A percentile compares a stretch with the other conserved stretches of the same genome.
phyloP scores from a whole-genome alignment of 805 yeast species.

The Starmerella riodocensis region DNA sequence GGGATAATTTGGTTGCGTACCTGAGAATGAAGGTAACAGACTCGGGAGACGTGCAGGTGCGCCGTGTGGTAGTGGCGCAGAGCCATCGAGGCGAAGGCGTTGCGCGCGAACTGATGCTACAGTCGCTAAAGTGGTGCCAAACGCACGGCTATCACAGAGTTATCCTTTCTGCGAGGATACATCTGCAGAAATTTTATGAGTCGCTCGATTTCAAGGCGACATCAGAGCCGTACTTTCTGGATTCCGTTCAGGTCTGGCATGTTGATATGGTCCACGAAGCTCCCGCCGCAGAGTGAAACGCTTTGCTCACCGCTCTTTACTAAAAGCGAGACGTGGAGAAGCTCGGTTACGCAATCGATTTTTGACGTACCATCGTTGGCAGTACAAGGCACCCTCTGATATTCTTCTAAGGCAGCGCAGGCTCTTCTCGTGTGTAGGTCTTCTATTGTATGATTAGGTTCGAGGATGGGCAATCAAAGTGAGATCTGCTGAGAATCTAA shows the following conservation, averaged over 20 bases:
- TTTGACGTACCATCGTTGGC: too few relatives aligned
- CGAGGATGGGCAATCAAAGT: too few relatives aligned
- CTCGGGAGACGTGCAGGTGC: slow-evolving; percentile 3
- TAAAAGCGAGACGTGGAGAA: too few relatives aligned
- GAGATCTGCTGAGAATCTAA: too few relatives aligned
- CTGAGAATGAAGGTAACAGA: slow-evolving; percentile 5
- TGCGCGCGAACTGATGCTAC: slow-evolving; percentile 11
- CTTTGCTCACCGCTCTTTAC: too few relatives aligned
- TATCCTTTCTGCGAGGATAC: slow-evolving; percentile 16
- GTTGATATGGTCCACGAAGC: slow-evolving; percentile 18
- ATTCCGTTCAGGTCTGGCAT: slow-evolving; percentile 19
- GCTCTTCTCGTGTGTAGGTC: too few relatives aligned
- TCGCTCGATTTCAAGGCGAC: slow-evolving; percentile 13
- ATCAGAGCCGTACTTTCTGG: slow-evolving; percentile 8
- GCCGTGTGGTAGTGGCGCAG: slow-evolving; percentile 18
- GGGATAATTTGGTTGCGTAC: slow-evolving; percentile 6
- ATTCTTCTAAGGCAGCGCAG: too few relatives aligned
- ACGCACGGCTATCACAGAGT: not conserved
- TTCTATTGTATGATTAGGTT: too few relatives aligned
- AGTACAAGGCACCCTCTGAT: too few relatives aligned
- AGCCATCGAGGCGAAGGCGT: slow-evolving; percentile 13
- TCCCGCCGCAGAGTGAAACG: too few relatives aligned
- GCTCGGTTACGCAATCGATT: too few relatives aligned
- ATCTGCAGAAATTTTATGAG: slow-evolving; percentile 15
- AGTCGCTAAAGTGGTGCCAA: slow-evolving; percentile 7